Percentiles rank a stretch among this genome's conserved stretches.
phyloP scores from a whole-genome alignment of 306 rosid genomes.

The Cucumis sativus region DNA sequence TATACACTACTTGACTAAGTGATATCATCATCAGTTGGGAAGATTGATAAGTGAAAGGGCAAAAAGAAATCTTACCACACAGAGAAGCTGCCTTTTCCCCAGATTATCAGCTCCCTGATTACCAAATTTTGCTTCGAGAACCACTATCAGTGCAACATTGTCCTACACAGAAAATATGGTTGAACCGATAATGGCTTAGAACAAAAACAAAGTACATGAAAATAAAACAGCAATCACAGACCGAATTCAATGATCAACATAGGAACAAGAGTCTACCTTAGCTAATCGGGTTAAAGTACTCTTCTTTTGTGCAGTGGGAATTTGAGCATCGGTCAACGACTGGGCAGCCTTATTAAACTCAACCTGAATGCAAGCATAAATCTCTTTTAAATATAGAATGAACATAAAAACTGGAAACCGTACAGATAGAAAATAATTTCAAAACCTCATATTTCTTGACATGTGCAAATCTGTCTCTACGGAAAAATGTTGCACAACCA shows the following conservation, averaged over 20 bases:
- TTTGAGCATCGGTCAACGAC: constrained; percentile 83
- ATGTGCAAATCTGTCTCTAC: constrained; percentile 89
- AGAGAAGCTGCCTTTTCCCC: constrained; percentile 92
- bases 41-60: background rate
- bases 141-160: constrained; percentile 90
- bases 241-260: background rate
- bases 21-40: background rate
- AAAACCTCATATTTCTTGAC: constrained; percentile 94
- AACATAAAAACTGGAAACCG: background rate
- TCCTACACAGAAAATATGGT: constrained; percentile 38
- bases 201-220: background rate
- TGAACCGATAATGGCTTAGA: background rate
- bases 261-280: constrained; percentile 37
- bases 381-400: constrained; percentile 6
- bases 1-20: background rate
- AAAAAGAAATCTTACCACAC: constrained; percentile 51
- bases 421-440: background rate
- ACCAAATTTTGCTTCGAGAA: constrained; percentile 81
- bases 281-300: constrained; percentile 72
- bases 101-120: constrained; percentile 70
- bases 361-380: constrained; percentile 50
- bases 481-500: constrained; percentile 98
- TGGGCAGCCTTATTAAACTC: constrained; percentile 97
- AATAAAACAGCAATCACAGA: background rate
- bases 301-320: constrained; percentile 86